phyloP scores from a whole-genome alignment of 305 asterid species.

The Fraxinus latifolia region DNA sequence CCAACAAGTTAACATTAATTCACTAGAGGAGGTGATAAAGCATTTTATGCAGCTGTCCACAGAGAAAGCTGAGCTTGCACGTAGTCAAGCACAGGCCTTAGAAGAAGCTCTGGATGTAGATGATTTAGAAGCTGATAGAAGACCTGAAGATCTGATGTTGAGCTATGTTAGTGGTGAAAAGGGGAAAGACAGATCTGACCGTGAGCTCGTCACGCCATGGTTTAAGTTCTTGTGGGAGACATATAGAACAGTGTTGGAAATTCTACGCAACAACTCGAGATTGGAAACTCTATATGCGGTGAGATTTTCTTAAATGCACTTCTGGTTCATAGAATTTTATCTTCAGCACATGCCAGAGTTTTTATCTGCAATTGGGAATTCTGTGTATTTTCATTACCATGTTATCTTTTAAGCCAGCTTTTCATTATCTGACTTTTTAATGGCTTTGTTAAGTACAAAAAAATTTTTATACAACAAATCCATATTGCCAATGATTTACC shows the following conservation, averaged over 20 bases:
- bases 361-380: background rate
- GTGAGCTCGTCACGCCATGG: slow-evolving; percentile 99
- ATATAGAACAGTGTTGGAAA: slow-evolving; percentile 84
- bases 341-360: background rate
- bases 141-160: slow-evolving; percentile 96
- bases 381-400: background rate
- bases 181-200: slow-evolving; percentile 93
- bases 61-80: slow-evolving; percentile 88
- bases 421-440: background rate
- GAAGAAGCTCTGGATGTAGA: slow-evolving; percentile 94
- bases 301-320: slow-evolving; percentile 19
- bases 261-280: slow-evolving; percentile 86
- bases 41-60: slow-evolving; percentile 95
- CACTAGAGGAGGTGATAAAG: slow-evolving; percentile 93
- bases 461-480: background rate
- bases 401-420: background rate
- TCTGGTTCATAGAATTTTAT: background rate
- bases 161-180: slow-evolving; percentile 98
- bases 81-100: slow-evolving; percentile 76
- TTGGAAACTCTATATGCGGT: slow-evolving; percentile 90
- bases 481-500: background rate
- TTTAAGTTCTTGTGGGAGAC: slow-evolving; percentile 99
- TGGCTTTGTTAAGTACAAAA: background rate
- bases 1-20: slow-evolving; percentile 88
- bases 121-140: slow-evolving; percentile 91